Base-by-base conservation (phyloP, 805 yeast genomes). In the Starmera amethionina region DNA sequence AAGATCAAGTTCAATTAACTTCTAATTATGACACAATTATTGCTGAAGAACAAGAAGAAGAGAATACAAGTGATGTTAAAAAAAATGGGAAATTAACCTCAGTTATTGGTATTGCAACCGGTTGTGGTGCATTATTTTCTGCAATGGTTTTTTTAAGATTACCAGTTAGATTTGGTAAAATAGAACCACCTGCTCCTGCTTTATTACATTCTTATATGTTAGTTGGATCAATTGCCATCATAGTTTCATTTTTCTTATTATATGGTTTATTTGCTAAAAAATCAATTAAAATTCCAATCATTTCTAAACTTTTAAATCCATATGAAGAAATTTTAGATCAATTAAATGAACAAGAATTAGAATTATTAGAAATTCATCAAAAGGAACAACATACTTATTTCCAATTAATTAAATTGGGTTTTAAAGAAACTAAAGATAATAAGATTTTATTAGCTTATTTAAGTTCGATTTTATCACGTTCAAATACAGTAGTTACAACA, bases 101-200 rank as follows among this genome's bases (percentile, higher is more conserved):
- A 0, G 51, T 78, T 18, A 68, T 81, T 34, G 89, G 89, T 2
- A 55, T 77, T 13, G 62, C 71, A 37, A 67, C 82, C 14, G 87
- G 87, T 0, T 52, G 75, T 14, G 88, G 88, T 37, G 88, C 87
- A 2, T 68, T 81, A 1, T 71, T 77, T 44, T 68, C 85, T 0
- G 85, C 79, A 1, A 52, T 72, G 1, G 56, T 68, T 33, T 68
- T 76, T 34, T 56, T 81, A 16, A 72, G 85, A 12, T 56, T 81
- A 16, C 86, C 87, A 0, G 67, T 73, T 1, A 62, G 57, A 43
- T 62, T 75, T 42, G 72, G 70, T 11, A 51, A 59, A 15, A 46
- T 50, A 10, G 63, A 59, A 37, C 50, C 58, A 30, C 69, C 76
- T 14, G 69, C 71, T 8, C 56, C 50, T 6, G 71, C 78, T 1